Evolutionary conservation across 768 basidiomycete genomes (phyloP).

Genomic region (Collybia nuda): DNA sequence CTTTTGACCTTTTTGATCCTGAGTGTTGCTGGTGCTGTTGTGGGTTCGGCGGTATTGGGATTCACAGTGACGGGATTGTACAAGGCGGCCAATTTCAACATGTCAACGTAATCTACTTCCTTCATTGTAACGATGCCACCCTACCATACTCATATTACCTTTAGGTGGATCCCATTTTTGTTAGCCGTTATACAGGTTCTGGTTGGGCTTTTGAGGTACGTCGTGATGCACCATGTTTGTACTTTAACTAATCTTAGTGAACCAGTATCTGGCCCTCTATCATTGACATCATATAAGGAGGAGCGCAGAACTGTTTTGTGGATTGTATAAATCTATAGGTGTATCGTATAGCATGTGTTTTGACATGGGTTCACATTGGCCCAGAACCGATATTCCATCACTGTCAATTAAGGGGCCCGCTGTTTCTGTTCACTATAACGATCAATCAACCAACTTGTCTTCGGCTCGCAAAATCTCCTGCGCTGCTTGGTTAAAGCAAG

Average conservation of each 20-base stretch:
- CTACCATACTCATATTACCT: not conserved
- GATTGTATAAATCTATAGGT: too few relatives aligned
- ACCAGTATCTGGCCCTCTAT: constrained; percentile 43
- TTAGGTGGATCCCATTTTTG: constrained; percentile 47
- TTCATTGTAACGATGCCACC: not conserved
- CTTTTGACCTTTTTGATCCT: constrained; percentile 39
- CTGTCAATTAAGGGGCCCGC: too few relatives aligned
- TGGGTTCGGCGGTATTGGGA: constrained; percentile 46
- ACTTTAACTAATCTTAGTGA: constrained; percentile 1
- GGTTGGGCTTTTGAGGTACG: constrained; percentile 40
- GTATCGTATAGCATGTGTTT: too few relatives aligned
- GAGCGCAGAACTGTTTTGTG: too few relatives aligned
- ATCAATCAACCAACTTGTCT: too few relatives aligned
- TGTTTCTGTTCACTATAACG: too few relatives aligned
- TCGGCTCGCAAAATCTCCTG: too few relatives aligned
- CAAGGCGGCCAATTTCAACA: constrained; percentile 42
- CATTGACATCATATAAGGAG: constrained; percentile 38
- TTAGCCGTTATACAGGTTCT: constrained; percentile 42
- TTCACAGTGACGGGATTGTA: constrained; percentile 45
- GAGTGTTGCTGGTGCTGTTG: constrained; percentile 44
- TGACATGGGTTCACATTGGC: too few relatives aligned
- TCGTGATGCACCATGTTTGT: not conserved
- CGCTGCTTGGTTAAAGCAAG: too few relatives aligned
- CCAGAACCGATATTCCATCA: too few relatives aligned
- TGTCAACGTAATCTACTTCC: constrained; percentile 44